A percentile compares a stretch with the other conserved stretches of the same genome.
These are phyloP conservation scores for Pythium phragmiticola DNA, from an alignment of 352 stramenopile species.

Conservation along the genomic window DNA sequence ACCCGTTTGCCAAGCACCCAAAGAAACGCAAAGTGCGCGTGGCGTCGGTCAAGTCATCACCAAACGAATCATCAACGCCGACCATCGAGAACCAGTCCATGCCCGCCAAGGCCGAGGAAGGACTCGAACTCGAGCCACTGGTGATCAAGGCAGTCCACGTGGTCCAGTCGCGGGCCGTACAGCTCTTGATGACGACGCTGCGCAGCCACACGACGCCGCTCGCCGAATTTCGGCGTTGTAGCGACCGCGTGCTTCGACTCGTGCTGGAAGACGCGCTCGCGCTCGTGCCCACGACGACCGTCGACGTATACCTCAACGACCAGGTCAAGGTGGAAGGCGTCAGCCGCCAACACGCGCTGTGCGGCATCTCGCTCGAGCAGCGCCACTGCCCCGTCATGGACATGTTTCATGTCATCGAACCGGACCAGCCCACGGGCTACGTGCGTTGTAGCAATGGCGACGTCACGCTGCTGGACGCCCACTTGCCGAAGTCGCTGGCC, in stretches of 20 bases:
- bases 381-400: slow-evolving; percentile 26
- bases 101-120: slow-evolving; percentile 50
- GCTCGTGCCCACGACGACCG: slow-evolving; percentile 16
- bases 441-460: background rate
- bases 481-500: slow-evolving; percentile 35
- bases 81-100: slow-evolving; percentile 49
- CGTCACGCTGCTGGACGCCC: slow-evolving; percentile 7
- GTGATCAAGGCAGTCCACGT: slow-evolving; percentile 29
- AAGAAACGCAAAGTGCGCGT: slow-evolving; percentile 27
- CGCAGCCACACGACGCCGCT: slow-evolving; percentile 11
- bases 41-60: slow-evolving; percentile 1
- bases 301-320: slow-evolving; percentile 9
- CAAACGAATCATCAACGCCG: slow-evolving; percentile 4
- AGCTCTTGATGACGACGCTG: slow-evolving; percentile 25
- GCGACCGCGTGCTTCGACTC: slow-evolving; percentile 50
- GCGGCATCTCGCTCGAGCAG: slow-evolving; percentile 29
- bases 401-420: slow-evolving; percentile 27
- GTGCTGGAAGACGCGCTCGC: slow-evolving; percentile 41
- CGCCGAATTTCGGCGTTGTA: slow-evolving; percentile 33
- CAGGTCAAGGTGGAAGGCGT: slow-evolving; percentile 21
- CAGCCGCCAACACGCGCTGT: slow-evolving; percentile 21
- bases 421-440: slow-evolving; percentile 18
- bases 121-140: slow-evolving; percentile 33
- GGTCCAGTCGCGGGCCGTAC: slow-evolving; percentile 14
- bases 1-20: slow-evolving; percentile 48